These are phyloP conservation scores for Mycena amicta DNA, from an alignment of 768 basidiomycete species.

Conservation along the genomic window DNA sequence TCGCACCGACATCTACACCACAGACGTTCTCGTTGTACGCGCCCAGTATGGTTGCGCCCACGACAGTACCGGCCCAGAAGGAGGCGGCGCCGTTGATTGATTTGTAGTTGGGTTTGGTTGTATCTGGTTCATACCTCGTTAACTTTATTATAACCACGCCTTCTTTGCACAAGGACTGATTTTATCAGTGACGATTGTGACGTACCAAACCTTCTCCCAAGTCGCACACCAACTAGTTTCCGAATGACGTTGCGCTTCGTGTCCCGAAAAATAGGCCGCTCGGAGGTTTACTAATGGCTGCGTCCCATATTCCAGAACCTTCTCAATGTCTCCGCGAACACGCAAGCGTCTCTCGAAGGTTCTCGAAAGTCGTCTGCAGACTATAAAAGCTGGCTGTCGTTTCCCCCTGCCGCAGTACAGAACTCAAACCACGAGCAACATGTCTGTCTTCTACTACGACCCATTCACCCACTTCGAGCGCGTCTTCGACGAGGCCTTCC, in stretches of 20 bases:
- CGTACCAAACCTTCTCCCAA: too few relatives aligned
- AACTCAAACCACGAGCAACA: constrained; percentile 3
- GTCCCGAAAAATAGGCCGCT: too few relatives aligned
- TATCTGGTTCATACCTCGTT: too few relatives aligned
- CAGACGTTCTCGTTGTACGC: constrained; percentile 54
- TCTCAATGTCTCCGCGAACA: neutral
- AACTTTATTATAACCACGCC: too few relatives aligned
- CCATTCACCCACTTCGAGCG: constrained; percentile 48
- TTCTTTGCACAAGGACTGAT: too few relatives aligned
- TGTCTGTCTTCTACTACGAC: constrained; percentile 41
- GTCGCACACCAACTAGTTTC: too few relatives aligned
- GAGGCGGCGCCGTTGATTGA: constrained; percentile 65
- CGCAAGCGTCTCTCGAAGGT: neutral
- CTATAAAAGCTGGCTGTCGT: neutral
- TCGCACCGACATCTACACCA: constrained; percentile 61
- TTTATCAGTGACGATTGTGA: too few relatives aligned
- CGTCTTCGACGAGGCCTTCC: constrained; percentile 44
- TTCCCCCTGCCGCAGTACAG: neutral
- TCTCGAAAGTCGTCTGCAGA: neutral
- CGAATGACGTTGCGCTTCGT: too few relatives aligned
- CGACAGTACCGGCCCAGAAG: constrained; percentile 61
- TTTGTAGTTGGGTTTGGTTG: constrained; percentile 29
- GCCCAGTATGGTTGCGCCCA: constrained; percentile 37
- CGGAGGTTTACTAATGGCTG: too few relatives aligned
- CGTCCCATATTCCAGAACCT: too few relatives aligned